Evolutionary conservation across 345 rosid genomes (phyloP).

Genomic region (Citrus hindsii): DNA sequence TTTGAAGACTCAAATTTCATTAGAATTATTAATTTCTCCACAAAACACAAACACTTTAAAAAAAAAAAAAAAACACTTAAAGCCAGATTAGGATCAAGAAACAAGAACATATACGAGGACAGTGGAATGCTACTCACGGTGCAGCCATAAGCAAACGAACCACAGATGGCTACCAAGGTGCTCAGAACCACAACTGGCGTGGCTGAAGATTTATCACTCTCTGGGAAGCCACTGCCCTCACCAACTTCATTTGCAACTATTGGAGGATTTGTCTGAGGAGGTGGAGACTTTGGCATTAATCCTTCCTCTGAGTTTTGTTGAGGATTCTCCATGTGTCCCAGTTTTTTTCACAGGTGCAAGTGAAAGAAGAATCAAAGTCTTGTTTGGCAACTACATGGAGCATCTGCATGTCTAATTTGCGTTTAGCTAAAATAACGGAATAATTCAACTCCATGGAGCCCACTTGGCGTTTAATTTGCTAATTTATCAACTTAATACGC

Average conservation of each 20-base stretch:
- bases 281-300: conserved; percentile 10
- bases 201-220: conserved; percentile 3
- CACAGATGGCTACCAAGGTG: conserved; percentile 43
- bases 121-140: conserved; percentile 33
- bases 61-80: neutral
- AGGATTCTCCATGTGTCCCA: neutral
- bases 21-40: neutral
- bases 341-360: neutral
- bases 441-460: too few relatives aligned
- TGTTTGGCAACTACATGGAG: too few relatives aligned
- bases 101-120: too few relatives aligned
- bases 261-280: neutral
- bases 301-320: conserved; percentile 1
- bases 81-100: neutral
- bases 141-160: conserved; percentile 40
- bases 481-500: too few relatives aligned
- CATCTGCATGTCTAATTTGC: too few relatives aligned
- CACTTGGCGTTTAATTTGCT: too few relatives aligned
- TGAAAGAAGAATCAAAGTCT: too few relatives aligned
- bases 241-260: neutral
- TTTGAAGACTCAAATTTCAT: too few relatives aligned
- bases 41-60: neutral
- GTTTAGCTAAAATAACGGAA: too few relatives aligned
- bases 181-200: conserved; percentile 27
- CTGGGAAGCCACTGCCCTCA: neutral